phyloP scores from a whole-genome alignment of 192 early-diverging fungal species.

The Entophlyctis helioformis region DNA sequence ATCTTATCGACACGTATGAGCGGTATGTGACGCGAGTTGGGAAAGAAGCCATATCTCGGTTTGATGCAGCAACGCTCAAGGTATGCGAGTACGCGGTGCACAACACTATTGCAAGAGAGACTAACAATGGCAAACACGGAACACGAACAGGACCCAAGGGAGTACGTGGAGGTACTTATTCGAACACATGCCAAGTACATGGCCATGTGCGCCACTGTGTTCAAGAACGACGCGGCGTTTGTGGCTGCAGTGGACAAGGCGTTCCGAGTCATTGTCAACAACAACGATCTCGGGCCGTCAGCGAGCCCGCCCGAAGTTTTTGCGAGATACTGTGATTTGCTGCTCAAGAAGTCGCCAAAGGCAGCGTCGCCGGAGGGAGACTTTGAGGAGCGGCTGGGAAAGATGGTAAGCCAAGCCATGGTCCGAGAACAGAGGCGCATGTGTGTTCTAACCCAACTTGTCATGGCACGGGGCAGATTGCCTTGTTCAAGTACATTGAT shows the following conservation, averaged over 20 bases:
- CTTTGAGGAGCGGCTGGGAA: constrained; percentile 50
- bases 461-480: no score
- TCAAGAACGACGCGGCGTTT: constrained; percentile 56
- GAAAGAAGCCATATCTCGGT: constrained; percentile 34
- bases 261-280: constrained; percentile 60
- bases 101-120: no score
- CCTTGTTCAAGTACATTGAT: constrained; percentile 75
- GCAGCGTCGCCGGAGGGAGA: constrained; percentile 36
- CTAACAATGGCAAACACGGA: no score
- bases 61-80: constrained; percentile 34
- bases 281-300: constrained; percentile 28
- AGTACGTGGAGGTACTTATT: constrained; percentile 57
- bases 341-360: constrained; percentile 55
- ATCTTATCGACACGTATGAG: constrained; percentile 52
- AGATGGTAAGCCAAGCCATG: constrained; percentile 46
- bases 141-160: constrained; percentile 66
- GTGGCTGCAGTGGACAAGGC: constrained; percentile 71
- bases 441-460: no score
- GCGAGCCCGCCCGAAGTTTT: constrained; percentile 62
- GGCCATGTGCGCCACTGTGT: constrained; percentile 41
- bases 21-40: constrained; percentile 46
- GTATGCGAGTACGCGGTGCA: constrained; percentile 12
- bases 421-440: no score
- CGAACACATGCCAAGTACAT: constrained; percentile 52
- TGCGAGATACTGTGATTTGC: constrained; percentile 64